Percentiles rank a stretch among this genome's conserved stretches.
Evolutionary conservation across 2,329 filamentous ascomycete genomes (phyloP).

Genomic region (Colletotrichum echinochloae): DNA sequence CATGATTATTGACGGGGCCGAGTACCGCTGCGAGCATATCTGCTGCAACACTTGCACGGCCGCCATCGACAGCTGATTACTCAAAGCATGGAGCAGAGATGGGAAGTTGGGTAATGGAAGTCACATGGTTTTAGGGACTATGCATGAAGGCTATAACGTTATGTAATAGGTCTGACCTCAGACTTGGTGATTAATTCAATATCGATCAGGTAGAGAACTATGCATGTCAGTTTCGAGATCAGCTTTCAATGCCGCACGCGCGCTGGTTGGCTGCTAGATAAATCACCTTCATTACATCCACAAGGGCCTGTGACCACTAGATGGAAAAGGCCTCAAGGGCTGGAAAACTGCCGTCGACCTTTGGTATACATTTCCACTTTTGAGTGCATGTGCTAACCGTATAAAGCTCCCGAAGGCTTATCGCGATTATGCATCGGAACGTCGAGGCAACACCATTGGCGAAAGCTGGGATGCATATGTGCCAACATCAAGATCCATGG

Average conservation of each 20-base stretch:
- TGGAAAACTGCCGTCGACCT: not conserved
- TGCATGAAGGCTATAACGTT: not conserved
- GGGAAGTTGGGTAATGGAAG: not conserved
- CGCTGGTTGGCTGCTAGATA: not conserved
- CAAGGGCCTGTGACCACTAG: rapidly evolving
- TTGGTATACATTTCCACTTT: not conserved
- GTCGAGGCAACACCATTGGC: no score
- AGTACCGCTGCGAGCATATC: slow-evolving; percentile 65
- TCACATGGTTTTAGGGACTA: not conserved
- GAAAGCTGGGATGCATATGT: not conserved
- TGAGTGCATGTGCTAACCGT: not conserved
- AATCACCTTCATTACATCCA: not conserved
- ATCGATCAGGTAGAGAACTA: not conserved
- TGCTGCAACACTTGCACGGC: slow-evolving; percentile 64
- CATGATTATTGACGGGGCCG: slow-evolving; percentile 63
- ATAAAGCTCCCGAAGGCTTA: rapidly evolving
- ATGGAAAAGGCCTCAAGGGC: not conserved
- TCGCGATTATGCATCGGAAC: rapidly evolving
- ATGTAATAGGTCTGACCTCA: not conserved
- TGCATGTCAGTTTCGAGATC: not conserved
- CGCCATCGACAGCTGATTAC: slow-evolving; percentile 48
- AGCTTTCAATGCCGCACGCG: no score
- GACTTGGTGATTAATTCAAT: not conserved
- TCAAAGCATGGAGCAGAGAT: no score
- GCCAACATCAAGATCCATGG: not conserved